Evolutionary conservation across 768 basidiomycete species (phyloP).

Genomic region (Thelephora ganbajun): DNA sequence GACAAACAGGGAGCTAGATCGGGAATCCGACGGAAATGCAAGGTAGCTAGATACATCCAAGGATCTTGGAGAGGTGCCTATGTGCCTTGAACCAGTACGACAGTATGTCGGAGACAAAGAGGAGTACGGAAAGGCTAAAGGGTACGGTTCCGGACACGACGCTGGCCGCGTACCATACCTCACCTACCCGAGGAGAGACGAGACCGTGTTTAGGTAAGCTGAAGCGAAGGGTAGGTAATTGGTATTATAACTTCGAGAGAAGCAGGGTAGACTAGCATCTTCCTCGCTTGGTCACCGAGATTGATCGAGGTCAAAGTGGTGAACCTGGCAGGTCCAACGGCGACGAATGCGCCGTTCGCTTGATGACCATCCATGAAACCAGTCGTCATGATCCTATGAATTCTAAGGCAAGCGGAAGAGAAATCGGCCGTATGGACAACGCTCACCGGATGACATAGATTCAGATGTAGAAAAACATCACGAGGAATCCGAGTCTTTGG

Average conservation of each 20-base stretch:
- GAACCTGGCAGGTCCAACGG: slow-evolving; percentile 30
- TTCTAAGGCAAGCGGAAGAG: background rate
- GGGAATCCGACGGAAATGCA: no score
- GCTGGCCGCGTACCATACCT: slow-evolving; percentile 30
- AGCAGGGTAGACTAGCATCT: slow-evolving; percentile 20
- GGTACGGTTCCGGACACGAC: slow-evolving; percentile 25
- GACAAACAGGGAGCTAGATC: background rate
- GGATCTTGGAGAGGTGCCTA: slow-evolving; percentile 29
- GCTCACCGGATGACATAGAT: slow-evolving; percentile 32
- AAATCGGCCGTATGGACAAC: no score
- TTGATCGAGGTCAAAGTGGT: slow-evolving; percentile 32
- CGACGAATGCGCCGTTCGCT: slow-evolving; percentile 33
- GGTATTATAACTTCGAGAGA: slow-evolving; percentile 2
- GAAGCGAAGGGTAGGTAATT: slow-evolving; percentile 1
- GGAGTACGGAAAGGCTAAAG: slow-evolving; percentile 31
- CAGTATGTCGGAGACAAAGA: slow-evolving; percentile 29
- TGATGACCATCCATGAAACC: slow-evolving; percentile 33
- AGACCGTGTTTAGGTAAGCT: slow-evolving; percentile 22
- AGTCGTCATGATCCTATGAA: slow-evolving; percentile 22
- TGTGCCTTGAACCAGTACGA: slow-evolving; percentile 38
- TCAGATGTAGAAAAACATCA: slow-evolving; percentile 35
- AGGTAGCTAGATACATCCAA: slow-evolving; percentile 18
- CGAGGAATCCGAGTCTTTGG: slow-evolving; percentile 30
- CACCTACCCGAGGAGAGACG: slow-evolving; percentile 24
- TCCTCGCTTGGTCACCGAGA: slow-evolving; percentile 22